A percentile compares a stretch with the other conserved stretches of the same genome.
Conservation (phyloP, 345 rosid species). For the Trapa bicornis region DNA sequence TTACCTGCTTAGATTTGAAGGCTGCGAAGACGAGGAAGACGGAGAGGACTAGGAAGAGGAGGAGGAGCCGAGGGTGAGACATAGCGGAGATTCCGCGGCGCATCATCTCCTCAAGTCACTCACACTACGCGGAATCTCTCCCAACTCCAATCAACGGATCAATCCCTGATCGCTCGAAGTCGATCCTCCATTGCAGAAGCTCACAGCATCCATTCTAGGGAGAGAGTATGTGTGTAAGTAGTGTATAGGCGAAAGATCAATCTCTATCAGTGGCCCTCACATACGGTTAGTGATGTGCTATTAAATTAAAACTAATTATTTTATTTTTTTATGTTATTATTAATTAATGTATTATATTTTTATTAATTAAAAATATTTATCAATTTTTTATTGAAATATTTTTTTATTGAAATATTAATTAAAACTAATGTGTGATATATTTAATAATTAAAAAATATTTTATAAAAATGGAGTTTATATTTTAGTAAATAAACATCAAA, state of each 20-base stretch:
- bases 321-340: too few relatives aligned
- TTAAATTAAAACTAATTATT: too few relatives aligned
- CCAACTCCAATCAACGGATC: neutral
- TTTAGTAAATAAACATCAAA: too few relatives aligned
- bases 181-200: constrained; percentile 4
- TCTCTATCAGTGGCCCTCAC: too few relatives aligned
- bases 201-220: neutral
- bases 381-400: too few relatives aligned
- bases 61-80: constrained; percentile 47
- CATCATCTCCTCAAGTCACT: constrained; percentile 19
- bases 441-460: too few relatives aligned
- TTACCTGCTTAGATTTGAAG: constrained; percentile 31
- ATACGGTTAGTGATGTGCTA: too few relatives aligned
- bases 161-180: neutral
- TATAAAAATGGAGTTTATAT: too few relatives aligned
- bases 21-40: constrained; percentile 47
- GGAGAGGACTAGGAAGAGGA: constrained; percentile 30
- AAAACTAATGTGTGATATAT: too few relatives aligned
- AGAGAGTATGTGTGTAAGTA: neutral
- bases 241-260: neutral
- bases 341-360: too few relatives aligned
- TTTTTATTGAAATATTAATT: too few relatives aligned
- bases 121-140: neutral
- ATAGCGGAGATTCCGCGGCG: constrained; percentile 52
- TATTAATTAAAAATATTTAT: too few relatives aligned